Percentiles rank a stretch among this genome's conserved stretches.
Conservation (phyloP, 1,139 yeast species). For the Lodderomyces elongisporus region DNA sequence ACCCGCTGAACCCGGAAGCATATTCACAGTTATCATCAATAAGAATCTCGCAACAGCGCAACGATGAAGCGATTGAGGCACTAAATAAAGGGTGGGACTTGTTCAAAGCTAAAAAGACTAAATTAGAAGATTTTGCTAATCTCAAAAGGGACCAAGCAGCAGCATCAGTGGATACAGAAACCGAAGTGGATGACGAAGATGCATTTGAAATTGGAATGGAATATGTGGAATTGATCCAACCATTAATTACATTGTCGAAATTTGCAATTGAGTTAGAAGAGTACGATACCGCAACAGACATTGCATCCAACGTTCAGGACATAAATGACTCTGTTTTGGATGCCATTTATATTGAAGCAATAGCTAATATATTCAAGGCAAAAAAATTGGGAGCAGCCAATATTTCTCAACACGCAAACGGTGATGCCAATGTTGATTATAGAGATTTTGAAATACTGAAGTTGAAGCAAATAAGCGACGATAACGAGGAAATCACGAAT, state of each 20-base stretch:
- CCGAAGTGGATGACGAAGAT: slow-evolving; percentile 19
- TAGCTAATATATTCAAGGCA: slow-evolving; percentile 60
- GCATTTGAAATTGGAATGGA: slow-evolving; percentile 44
- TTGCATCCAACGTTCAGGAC: slow-evolving; percentile 60
- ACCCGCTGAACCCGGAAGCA: slow-evolving; percentile 65
- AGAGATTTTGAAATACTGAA: slow-evolving; percentile 38
- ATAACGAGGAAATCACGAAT: slow-evolving; percentile 25
- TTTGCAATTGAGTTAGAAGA: slow-evolving; percentile 73
- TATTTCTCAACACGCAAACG: not conserved
- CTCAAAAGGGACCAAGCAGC: slow-evolving; percentile 14
- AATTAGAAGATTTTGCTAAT: slow-evolving; percentile 43
- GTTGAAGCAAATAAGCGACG: slow-evolving; percentile 18
- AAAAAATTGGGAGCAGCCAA: slow-evolving; percentile 24
- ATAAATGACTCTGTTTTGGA: slow-evolving; percentile 82
- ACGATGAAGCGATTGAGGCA: slow-evolving; percentile 68
- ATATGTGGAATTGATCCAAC: slow-evolving; percentile 61
- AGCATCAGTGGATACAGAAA: too few species aligned
- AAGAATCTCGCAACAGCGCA: slow-evolving; percentile 79
- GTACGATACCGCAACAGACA: slow-evolving; percentile 59
- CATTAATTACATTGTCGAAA: slow-evolving; percentile 63
- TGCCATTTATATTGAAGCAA: slow-evolving; percentile 74
- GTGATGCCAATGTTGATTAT: slow-evolving; percentile 27
- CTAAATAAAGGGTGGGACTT: slow-evolving; percentile 69
- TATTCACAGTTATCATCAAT: slow-evolving; percentile 83
- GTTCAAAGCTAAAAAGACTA: slow-evolving; percentile 48